phyloP scores from a whole-genome alignment of 768 basidiomycete species.

The Russula dissimulans region DNA sequence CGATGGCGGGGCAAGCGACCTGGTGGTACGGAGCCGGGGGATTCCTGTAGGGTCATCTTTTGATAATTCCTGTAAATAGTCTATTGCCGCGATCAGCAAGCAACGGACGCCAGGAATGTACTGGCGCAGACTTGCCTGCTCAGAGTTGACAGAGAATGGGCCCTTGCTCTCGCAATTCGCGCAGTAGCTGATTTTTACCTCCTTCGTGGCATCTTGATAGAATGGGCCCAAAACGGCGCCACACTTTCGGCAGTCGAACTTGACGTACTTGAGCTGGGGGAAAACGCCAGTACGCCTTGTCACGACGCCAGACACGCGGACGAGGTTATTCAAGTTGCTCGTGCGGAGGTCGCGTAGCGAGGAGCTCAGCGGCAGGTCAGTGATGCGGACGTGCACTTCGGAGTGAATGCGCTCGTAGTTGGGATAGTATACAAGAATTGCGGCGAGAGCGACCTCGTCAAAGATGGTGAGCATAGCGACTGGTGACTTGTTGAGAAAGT shows the following conservation, averaged over 20 bases:
- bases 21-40: slow-evolving; percentile 94
- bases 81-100: slow-evolving; percentile 31
- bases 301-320: slow-evolving; percentile 92
- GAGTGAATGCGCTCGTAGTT: slow-evolving; percentile 95
- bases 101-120: not conserved
- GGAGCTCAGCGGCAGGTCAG: slow-evolving; percentile 82
- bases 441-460: slow-evolving; percentile 89
- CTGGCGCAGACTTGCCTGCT: slow-evolving; percentile 53
- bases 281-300: slow-evolving; percentile 94
- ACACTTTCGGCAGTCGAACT: slow-evolving; percentile 96
- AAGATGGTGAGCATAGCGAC: slow-evolving; percentile 89
- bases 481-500: slow-evolving; percentile 94
- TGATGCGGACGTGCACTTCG: slow-evolving; percentile 95
- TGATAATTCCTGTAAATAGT: slow-evolving; percentile 98
- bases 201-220: slow-evolving; percentile 93
- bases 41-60: slow-evolving; percentile 97
- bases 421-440: slow-evolving; percentile 92
- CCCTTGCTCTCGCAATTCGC: slow-evolving; percentile 91
- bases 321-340: slow-evolving; percentile 86
- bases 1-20: slow-evolving; percentile 95
- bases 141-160: slow-evolving; percentile 93
- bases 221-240: slow-evolving; percentile 92
- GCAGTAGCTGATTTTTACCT: slow-evolving; percentile 91
- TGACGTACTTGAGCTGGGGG: slow-evolving; percentile 99
- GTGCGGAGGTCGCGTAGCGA: slow-evolving; percentile 92